A percentile compares a stretch with the other conserved stretches of the same genome.
These are phyloP conservation scores for Chaetomium strumarium DNA, from an alignment of 2,329 filamentous ascomycete species.

Conservation along the genomic window DNA sequence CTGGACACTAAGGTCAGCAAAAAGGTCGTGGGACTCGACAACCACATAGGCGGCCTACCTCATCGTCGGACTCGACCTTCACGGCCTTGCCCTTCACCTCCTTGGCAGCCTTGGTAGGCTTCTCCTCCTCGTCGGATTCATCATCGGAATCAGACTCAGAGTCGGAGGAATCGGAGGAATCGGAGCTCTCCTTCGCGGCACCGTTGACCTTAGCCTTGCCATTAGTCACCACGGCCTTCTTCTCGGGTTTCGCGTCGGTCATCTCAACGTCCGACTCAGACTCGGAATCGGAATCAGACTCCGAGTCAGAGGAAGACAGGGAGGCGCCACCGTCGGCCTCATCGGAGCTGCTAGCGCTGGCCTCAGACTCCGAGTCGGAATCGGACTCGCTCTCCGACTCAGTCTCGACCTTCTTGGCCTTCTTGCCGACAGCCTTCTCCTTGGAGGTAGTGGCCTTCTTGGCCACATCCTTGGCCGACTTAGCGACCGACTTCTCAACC, in stretches of 20 bases:
- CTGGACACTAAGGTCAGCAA: conserved; percentile 11
- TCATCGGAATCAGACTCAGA: conserved; percentile 37
- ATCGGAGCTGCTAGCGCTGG: conserved; percentile 20
- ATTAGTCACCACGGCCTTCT: not conserved
- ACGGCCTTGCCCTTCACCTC: conserved; percentile 35
- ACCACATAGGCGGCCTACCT: conserved; percentile 4
- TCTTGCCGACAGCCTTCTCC: conserved; percentile 21
- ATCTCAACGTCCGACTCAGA: conserved; percentile 34
- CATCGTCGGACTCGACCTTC: conserved; percentile 27
- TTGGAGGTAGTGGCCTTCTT: conserved; percentile 28
- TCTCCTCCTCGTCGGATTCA: conserved; percentile 34
- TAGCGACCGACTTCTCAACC: conserved; percentile 9
- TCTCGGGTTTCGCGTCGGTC: conserved; percentile 26
- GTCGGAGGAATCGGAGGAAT: conserved; percentile 33
- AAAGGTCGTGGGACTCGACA: not conserved
- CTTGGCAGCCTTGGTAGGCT: conserved; percentile 34
- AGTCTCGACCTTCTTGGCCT: conserved; percentile 31
- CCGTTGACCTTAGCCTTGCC: conserved; percentile 28
- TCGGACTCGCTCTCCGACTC: conserved; percentile 24
- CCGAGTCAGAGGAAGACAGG: conserved; percentile 29
- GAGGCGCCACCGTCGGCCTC: conserved; percentile 10
- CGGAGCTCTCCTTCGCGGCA: conserved; percentile 23
- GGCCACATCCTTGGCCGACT: conserved; percentile 17
- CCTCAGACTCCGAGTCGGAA: conserved; percentile 22
- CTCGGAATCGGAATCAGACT: conserved; percentile 1